Percentiles rank a stretch among this genome's conserved stretches.
These are phyloP conservation scores for Mycena galopus DNA, from an alignment of 768 basidiomycete genomes.

Conservation along the genomic window DNA sequence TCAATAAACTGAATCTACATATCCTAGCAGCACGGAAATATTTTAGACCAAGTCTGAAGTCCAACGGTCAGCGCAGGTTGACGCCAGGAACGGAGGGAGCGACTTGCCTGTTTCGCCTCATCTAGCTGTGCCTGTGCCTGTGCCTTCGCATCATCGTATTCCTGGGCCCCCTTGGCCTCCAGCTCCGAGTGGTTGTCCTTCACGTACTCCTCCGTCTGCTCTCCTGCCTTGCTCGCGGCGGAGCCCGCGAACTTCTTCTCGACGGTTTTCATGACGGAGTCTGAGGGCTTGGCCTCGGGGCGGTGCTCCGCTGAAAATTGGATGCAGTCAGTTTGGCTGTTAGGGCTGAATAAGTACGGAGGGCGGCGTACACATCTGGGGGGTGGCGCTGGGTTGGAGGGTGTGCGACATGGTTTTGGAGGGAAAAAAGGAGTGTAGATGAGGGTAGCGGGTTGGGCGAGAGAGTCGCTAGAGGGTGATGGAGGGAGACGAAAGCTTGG, in stretches of 20 bases:
- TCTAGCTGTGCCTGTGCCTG: conserved; percentile 24
- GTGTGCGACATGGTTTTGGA: conserved; percentile 31
- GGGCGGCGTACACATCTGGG: conserved; percentile 33
- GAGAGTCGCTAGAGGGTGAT: not conserved
- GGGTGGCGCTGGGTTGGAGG: conserved; percentile 26
- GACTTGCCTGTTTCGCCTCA: conserved; percentile 31
- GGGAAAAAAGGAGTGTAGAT: conserved; percentile 25
- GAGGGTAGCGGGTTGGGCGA: not conserved
- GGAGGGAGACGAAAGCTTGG: not conserved
- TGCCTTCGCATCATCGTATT: conserved; percentile 28
- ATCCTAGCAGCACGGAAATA: conserved; percentile 38
- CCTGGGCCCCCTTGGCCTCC: conserved; percentile 5
- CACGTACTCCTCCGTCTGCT: conserved; percentile 33
- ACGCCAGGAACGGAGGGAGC: not conserved
- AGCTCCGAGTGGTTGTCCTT: conserved; percentile 34
- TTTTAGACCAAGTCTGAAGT: conserved; percentile 36
- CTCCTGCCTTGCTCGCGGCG: conserved; percentile 31
- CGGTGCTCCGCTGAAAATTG: conserved; percentile 21
- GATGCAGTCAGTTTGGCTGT: not conserved
- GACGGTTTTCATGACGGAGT: conserved; percentile 28
- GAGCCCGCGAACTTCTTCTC: conserved; percentile 36
- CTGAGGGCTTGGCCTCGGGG: conserved; percentile 24
- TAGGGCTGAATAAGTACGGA: not conserved
- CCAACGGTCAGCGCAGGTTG: not conserved
- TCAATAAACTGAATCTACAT: not conserved